Evolutionary conservation across 176 grass and related monocot genomes (phyloP).

Genomic region (Olyra latifolia): DNA sequence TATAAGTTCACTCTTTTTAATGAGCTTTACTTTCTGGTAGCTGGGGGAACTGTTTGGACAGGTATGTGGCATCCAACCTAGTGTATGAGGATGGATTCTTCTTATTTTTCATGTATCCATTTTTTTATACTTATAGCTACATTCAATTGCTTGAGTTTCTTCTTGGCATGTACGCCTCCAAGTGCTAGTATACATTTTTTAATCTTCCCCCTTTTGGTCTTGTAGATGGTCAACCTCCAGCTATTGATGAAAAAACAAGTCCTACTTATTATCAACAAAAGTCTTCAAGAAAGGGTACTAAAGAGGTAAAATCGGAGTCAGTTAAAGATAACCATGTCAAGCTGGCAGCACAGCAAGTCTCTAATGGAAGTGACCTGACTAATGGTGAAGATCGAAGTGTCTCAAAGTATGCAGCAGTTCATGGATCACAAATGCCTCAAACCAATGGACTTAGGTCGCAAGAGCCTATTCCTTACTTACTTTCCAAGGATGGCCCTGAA

Average conservation of each 20-base stretch:
- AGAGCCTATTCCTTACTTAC: slow-evolving; percentile 54
- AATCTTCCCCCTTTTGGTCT: slow-evolving; percentile 9
- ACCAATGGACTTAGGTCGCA: slow-evolving; percentile 22
- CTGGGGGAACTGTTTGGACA: slow-evolving; percentile 98
- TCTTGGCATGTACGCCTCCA: neutral
- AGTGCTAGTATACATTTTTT: neutral
- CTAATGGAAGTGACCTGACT: slow-evolving; percentile 23
- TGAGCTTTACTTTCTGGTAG: slow-evolving; percentile 97
- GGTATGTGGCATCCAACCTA: slow-evolving; percentile 41
- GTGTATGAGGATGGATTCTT: neutral
- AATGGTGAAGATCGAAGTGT: slow-evolving; percentile 40
- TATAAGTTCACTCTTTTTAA: slow-evolving; percentile 99
- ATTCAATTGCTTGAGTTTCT: neutral
- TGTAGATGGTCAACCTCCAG: slow-evolving; percentile 88
- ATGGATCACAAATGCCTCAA: slow-evolving; percentile 49
- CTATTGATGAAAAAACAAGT: slow-evolving; percentile 47
- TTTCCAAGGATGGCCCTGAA: slow-evolving; percentile 63
- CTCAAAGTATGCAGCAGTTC: slow-evolving; percentile 40
- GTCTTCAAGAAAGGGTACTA: slow-evolving; percentile 45
- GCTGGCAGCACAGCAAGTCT: slow-evolving; percentile 25
- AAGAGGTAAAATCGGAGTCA: slow-evolving; percentile 39
- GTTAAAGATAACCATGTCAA: slow-evolving; percentile 39
- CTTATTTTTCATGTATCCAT: slow-evolving; percentile 1
- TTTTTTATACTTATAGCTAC: neutral
- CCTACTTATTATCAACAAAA: slow-evolving; percentile 44